Evolutionary conservation across 2,329 filamentous ascomycete species (phyloP), one percentile per base, ranked within the genome.

Genomic region (Ambrosiella cleistominuta): DNA sequence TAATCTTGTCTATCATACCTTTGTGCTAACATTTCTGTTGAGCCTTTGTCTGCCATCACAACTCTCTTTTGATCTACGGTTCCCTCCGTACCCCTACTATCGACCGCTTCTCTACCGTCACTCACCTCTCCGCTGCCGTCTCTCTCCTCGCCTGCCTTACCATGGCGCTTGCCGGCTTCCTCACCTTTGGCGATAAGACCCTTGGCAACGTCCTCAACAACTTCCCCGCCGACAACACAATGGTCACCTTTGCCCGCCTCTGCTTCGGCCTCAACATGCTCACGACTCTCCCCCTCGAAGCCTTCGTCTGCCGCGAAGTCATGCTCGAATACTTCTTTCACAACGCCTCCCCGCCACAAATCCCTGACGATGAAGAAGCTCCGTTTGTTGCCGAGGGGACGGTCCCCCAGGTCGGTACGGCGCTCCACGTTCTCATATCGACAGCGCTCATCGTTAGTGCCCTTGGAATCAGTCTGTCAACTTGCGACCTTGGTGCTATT

Each of bases 181-280:
- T 98, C 49, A 90, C 86, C 15, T 98, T 98, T 66, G 91, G 93
- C 62, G 87, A 91, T 70, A 81, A 83, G 66, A 98, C 93, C 3
- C 76, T 89, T 64, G 93, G 93, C 67, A 98, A 98, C 69, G 88
- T 98, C 56, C 82, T 98, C 65, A 98, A 98, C 75, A 98, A 98
- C 72, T 97, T 98, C 67, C 86, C 90, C 1, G 76, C 82, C 17
- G 82, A 94, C 70, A 97, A 95, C 70, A 77, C 84, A 64, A 85
- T 97, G 81, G 89, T 97, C 67, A 97, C 96, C 70, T 78, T 98
- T 60, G 93, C 93, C 19, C 85, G 93, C 57, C 78, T 98, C 55
- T 96, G 88, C 71, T 97, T 98, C 67, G 93, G 93, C 1, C 79
- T 98, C 63, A 98, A 98, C 75, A 98, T 98, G 93, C 81, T 98